Evolutionary conservation across 2,329 filamentous ascomycete genomes (phyloP).

Genomic region (Pseudogymnoascus destructans): DNA sequence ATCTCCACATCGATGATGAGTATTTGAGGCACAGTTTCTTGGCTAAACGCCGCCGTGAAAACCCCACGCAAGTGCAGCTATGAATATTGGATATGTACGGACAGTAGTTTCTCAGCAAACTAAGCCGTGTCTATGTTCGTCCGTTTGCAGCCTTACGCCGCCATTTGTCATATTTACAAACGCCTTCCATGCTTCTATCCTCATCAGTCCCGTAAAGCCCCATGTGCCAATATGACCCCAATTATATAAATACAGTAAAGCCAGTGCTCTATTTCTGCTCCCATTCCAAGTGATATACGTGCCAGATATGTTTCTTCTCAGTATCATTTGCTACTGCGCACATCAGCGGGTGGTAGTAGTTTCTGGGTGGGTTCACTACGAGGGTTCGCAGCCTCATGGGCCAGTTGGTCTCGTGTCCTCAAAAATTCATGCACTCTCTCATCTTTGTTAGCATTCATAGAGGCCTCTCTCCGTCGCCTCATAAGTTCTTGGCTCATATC

Average conservation of each 20-base stretch:
- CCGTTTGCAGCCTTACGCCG: background rate
- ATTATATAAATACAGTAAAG: background rate
- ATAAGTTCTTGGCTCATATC: constrained; percentile 50
- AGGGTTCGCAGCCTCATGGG: background rate
- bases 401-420: constrained; percentile 46
- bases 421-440: constrained; percentile 68
- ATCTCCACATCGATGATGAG: constrained; percentile 7
- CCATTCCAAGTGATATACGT: background rate
- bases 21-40: constrained; percentile 3
- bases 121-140: background rate
- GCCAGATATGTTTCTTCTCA: background rate
- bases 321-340: background rate
- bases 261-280: background rate
- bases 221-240: background rate
- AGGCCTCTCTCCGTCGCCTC: constrained; percentile 38
- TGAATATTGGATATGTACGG: background rate
- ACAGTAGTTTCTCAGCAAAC: background rate
- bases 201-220: background rate
- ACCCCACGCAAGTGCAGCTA: background rate
- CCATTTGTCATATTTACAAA: constrained; percentile 2
- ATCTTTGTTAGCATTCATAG: constrained; percentile 40
- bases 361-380: background rate
- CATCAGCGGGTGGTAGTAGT: constrained; percentile 5
- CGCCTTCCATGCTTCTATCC: background rate
- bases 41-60: background rate